These are phyloP conservation scores for Penicillium sp. DNA, from an alignment of 2,329 filamentous ascomycete genomes.

Conservation along the genomic window DNA sequence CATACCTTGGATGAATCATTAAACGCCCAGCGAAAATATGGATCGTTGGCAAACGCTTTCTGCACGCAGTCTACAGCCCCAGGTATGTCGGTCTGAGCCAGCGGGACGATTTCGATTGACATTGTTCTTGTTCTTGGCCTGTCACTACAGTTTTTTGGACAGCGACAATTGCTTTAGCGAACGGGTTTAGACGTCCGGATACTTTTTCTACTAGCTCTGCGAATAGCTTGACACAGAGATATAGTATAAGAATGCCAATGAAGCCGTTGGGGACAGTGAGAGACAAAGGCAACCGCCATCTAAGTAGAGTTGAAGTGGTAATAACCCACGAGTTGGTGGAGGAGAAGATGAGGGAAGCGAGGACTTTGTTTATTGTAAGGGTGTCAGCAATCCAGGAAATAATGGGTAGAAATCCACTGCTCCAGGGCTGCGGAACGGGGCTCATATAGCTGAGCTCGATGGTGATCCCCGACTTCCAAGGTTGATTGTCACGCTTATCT, in stretches of 20 bases:
- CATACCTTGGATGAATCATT: slow-evolving; percentile 49
- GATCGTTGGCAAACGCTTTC: slow-evolving; percentile 57
- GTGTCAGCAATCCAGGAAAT: slow-evolving; percentile 6
- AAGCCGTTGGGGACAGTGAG: slow-evolving; percentile 24
- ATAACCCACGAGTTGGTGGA: slow-evolving; percentile 11
- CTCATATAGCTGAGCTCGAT: slow-evolving; percentile 15
- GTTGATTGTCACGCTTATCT: slow-evolving; percentile 6
- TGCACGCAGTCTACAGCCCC: slow-evolving; percentile 58
- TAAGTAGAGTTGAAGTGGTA: slow-evolving; percentile 20
- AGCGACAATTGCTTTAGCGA: slow-evolving; percentile 9
- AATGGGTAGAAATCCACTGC: slow-evolving; percentile 1
- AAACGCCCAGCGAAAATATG: slow-evolving; percentile 59
- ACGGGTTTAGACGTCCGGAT: slow-evolving; percentile 13
- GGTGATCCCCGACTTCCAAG: slow-evolving; percentile 1
- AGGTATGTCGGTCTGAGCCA: slow-evolving; percentile 54
- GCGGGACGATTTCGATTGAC: slow-evolving; percentile 48
- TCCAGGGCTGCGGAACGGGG: not conserved
- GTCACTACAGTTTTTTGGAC: slow-evolving; percentile 15
- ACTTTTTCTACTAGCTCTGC: slow-evolving; percentile 26
- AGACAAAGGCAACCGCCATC: slow-evolving; percentile 29
- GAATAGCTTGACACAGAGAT: slow-evolving; percentile 26
- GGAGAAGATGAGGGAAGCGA: not conserved
- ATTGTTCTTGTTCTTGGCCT: slow-evolving; percentile 26
- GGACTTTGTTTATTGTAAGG: slow-evolving; percentile 2
- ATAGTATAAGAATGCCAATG: slow-evolving; percentile 29